These are phyloP conservation scores for Lentinula aciculospora DNA, from an alignment of 768 basidiomycete genomes.

Conservation along the genomic window DNA sequence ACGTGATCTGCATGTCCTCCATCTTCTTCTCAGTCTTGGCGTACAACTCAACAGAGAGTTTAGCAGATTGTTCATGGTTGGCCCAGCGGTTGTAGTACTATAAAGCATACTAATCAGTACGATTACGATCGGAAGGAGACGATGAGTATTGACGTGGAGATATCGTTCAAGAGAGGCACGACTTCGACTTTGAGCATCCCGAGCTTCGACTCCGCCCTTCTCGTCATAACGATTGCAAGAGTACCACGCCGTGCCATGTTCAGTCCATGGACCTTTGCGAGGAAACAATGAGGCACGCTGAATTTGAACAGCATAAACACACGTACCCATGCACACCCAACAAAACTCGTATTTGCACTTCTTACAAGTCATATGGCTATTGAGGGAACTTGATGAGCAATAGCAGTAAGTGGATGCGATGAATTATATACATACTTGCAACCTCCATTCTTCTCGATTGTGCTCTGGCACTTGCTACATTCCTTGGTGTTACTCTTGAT, in stretches of 20 bases:
- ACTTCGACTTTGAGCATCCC: conserved; percentile 87
- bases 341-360: conserved; percentile 99
- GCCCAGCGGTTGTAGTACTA: conserved; percentile 99
- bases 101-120: conserved; percentile 1
- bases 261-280: conserved; percentile 84
- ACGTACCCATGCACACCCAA: conserved; percentile 96
- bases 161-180: conserved; percentile 92
- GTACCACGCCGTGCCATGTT: conserved; percentile 97
- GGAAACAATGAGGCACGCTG: conserved; percentile 15
- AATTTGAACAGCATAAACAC: conserved; percentile 10
- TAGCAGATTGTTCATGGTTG: conserved; percentile 99
- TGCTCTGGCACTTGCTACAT: conserved; percentile 91
- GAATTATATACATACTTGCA: conserved; percentile 87
- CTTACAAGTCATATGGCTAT: conserved; percentile 99
- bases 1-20: conserved; percentile 97
- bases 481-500: conserved; percentile 99
- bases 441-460: conserved; percentile 99
- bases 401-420: neutral
- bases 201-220: conserved; percentile 79
- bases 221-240: conserved; percentile 98
- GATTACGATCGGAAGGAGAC: neutral
- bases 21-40: conserved; percentile 99
- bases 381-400: neutral
- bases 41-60: conserved; percentile 89
- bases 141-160: conserved; percentile 67